phyloP scores from a whole-genome alignment of 148 eudicot genomes.

The Chenopodium album region DNA sequence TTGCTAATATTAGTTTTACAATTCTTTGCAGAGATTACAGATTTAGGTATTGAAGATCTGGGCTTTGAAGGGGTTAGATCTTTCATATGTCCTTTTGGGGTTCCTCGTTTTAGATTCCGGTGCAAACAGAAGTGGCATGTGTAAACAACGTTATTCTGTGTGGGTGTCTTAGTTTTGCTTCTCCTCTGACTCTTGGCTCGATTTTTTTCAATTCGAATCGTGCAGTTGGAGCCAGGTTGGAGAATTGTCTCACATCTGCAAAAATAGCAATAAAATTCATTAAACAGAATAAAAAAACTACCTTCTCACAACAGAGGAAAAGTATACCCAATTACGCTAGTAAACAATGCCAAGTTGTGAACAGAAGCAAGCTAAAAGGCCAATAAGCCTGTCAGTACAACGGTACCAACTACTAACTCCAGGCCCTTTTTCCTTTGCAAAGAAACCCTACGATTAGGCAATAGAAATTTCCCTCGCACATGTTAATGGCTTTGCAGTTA shows the following conservation, averaged over 20 bases:
- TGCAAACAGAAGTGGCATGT: constrained; percentile 75
- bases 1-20: too few species aligned
- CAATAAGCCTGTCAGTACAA: neutral
- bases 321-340: neutral
- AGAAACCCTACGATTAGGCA: neutral
- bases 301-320: neutral
- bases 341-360: neutral
- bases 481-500: too few species aligned
- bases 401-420: neutral
- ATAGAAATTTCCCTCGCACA: too few species aligned
- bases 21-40: constrained; percentile 18
- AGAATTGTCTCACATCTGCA: constrained; percentile 83
- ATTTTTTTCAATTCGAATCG: constrained; percentile 68
- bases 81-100: constrained; percentile 65
- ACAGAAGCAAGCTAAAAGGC: neutral
- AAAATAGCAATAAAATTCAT: neutral
- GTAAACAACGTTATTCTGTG: constrained; percentile 61
- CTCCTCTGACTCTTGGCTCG: constrained; percentile 33
- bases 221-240: constrained; percentile 80
- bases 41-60: constrained; percentile 20
- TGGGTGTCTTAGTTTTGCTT: constrained; percentile 34
- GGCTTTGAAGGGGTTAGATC: constrained; percentile 50
- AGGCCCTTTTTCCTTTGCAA: neutral
- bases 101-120: constrained; percentile 67
- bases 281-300: neutral